A percentile compares a stretch with the other conserved stretches of the same genome.
Conservation (phyloP, 1,284 basidiomycete species). For the Ustilago loliicola region DNA sequence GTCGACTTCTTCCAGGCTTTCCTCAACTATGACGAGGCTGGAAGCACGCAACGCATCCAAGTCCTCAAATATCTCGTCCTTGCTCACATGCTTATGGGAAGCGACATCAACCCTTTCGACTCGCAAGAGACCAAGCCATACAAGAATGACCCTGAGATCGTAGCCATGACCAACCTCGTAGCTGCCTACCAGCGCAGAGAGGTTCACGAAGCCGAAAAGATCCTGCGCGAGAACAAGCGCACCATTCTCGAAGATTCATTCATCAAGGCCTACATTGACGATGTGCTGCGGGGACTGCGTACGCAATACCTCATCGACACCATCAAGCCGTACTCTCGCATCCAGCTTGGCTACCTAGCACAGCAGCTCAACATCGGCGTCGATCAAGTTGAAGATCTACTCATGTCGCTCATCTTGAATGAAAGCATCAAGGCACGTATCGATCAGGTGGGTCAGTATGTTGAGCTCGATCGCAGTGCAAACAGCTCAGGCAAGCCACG, state of each 20-base stretch:
- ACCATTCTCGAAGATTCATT: constrained; percentile 96
- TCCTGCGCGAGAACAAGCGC: constrained; percentile 87
- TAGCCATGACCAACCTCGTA: constrained; percentile 96
- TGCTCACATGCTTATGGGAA: constrained; percentile 97
- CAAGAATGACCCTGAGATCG: constrained; percentile 95
- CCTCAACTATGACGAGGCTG: constrained; percentile 97
- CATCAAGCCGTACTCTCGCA: constrained; percentile 94
- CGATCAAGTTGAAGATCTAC: constrained; percentile 89
- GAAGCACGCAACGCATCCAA: constrained; percentile 94
- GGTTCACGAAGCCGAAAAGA: constrained; percentile 95
- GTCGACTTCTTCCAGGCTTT: constrained; percentile 99
- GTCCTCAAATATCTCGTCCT: constrained; percentile 98
- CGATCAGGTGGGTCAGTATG: constrained; percentile 91
- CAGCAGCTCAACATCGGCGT: constrained; percentile 92
- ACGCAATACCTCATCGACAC: constrained; percentile 97
- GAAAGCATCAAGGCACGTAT: constrained; percentile 94
- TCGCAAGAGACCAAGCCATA: constrained; percentile 99
- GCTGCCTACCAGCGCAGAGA: constrained; percentile 95
- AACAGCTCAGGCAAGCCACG: constrained; percentile 85
- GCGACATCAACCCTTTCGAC: constrained; percentile 98
- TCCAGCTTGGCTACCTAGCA: constrained; percentile 78
- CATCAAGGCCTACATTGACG: constrained; percentile 92
- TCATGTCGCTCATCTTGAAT: constrained; percentile 93
- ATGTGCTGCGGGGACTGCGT: constrained; percentile 89
- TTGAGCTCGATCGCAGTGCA: constrained; percentile 80